Percentiles rank a stretch among this genome's conserved stretches.
phyloP scores from a whole-genome alignment of 1,284 basidiomycete species.

The Lignosus rhinocerotis region DNA sequence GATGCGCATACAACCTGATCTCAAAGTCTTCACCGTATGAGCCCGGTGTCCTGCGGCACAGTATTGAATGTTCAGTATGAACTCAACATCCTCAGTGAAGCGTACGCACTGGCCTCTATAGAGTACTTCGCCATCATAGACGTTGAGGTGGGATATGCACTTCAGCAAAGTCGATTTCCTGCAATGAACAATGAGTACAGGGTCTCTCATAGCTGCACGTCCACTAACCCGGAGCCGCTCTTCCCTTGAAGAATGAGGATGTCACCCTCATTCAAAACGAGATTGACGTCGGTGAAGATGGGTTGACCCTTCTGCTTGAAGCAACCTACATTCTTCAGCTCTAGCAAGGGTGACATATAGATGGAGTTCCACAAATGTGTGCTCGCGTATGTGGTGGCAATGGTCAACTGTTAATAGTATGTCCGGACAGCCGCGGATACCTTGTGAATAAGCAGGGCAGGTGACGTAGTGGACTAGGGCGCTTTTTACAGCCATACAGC shows the following conservation, averaged over 20 bases:
- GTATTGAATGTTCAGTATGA: background rate
- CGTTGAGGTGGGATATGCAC: constrained; percentile 76
- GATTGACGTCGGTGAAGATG: constrained; percentile 58
- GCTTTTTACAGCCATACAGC: background rate
- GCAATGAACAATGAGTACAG: too few species aligned
- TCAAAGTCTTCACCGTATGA: constrained; percentile 45
- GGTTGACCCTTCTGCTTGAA: constrained; percentile 42
- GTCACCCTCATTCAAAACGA: constrained; percentile 69
- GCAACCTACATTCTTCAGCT: constrained; percentile 46
- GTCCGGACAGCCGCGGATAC: background rate
- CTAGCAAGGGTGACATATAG: constrained; percentile 36
- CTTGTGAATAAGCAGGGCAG: background rate
- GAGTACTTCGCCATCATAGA: constrained; percentile 67
- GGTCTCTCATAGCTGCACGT: too few species aligned
- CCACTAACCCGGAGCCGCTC: constrained; percentile 64
- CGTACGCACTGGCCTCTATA: constrained; percentile 63
- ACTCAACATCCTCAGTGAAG: background rate
- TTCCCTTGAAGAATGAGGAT: constrained; percentile 73
- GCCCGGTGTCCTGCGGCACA: constrained; percentile 47
- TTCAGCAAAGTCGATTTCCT: constrained; percentile 83
- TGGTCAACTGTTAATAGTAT: background rate
- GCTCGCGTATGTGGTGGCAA: background rate
- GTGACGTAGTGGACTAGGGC: background rate
- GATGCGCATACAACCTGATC: background rate
- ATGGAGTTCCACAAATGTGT: background rate